Conservation (phyloP, 441 rosid species). For the Erysimum cheiri region DNA sequence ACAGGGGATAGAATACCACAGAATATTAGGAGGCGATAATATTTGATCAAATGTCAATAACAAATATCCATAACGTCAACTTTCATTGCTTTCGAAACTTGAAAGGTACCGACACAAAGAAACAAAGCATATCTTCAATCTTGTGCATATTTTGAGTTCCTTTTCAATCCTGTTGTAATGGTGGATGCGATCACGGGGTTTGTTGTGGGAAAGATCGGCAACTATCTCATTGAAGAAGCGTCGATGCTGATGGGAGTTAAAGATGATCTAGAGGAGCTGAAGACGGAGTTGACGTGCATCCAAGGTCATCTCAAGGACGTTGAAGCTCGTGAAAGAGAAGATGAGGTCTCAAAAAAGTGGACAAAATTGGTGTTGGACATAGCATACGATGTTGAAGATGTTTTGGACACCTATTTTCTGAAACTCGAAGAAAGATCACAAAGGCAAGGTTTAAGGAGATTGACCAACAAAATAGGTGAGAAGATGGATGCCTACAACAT, state of each 20-base stretch:
- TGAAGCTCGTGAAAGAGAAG: slow-evolving; percentile 22
- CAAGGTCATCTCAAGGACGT: slow-evolving; percentile 38
- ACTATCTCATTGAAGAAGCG: slow-evolving; percentile 32
- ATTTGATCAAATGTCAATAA: too few species aligned
- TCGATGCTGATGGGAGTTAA: slow-evolving; percentile 17
- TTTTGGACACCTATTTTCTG: slow-evolving; percentile 3
- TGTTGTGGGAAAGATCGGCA: slow-evolving; percentile 8
- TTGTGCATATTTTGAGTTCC: neutral
- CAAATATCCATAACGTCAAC: too few species aligned
- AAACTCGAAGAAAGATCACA: slow-evolving; percentile 17
- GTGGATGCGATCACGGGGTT: slow-evolving; percentile 15
- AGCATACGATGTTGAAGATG: slow-evolving; percentile 26
- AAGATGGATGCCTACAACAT: neutral
- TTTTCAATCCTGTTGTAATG: neutral
- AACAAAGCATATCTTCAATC: neutral
- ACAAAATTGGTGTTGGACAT: slow-evolving; percentile 19
- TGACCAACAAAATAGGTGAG: neutral
- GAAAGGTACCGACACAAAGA: neutral
- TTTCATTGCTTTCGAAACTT: neutral
- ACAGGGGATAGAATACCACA: too few species aligned
- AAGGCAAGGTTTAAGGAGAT: slow-evolving; percentile 7
- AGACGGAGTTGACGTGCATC: slow-evolving; percentile 27
- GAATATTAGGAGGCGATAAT: too few species aligned
- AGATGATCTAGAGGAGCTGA: slow-evolving; percentile 26
- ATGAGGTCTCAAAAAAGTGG: slow-evolving; percentile 20